These are phyloP conservation scores for Cladobotryum protrusum DNA, from an alignment of 2,329 filamentous ascomycete genomes.

Conservation along the genomic window DNA sequence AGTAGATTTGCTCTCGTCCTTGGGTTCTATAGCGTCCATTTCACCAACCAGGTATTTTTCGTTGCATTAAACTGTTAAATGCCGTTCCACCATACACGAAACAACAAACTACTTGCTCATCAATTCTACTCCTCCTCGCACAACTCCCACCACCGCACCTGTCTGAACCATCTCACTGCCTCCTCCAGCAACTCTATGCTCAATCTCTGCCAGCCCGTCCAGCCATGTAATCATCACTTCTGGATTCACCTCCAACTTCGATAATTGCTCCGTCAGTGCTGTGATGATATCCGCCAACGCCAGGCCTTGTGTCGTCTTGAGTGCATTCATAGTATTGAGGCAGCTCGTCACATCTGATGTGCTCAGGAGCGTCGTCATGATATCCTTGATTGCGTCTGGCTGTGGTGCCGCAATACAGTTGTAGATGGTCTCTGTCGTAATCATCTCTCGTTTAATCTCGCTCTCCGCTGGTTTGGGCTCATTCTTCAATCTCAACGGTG, in stretches of 20 bases:
- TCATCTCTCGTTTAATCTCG: conserved; percentile 64
- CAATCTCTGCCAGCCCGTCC: conserved; percentile 83
- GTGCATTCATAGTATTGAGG: conserved; percentile 75
- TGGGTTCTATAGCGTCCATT: neutral
- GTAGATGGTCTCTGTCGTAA: conserved; percentile 93
- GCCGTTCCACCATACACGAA: neutral
- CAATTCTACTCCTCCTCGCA: conserved; percentile 80
- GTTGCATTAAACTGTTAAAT: neutral
- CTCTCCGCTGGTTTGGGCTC: conserved; percentile 54
- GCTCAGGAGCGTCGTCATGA: conserved; percentile 73
- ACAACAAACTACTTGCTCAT: conserved; percentile 27
- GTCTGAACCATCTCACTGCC: conserved; percentile 86
- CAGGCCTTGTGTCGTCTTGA: conserved; percentile 80
- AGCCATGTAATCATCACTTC: conserved; percentile 90
- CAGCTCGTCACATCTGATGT: conserved; percentile 87
- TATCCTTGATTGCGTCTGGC: conserved; percentile 78
- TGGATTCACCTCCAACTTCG: conserved; percentile 73
- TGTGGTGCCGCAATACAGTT: conserved; percentile 95
- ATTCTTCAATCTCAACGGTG: conserved; percentile 57
- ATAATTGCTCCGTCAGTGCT: conserved; percentile 73
- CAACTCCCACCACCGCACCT: conserved; percentile 82
- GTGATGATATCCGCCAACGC: conserved; percentile 93
- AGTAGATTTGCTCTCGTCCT: neutral
- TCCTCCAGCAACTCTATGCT: conserved; percentile 83
- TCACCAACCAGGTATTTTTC: neutral